phyloP scores from a whole-genome alignment of 1,139 yeast species.

The Yamadazyma atmosphaerica region DNA sequence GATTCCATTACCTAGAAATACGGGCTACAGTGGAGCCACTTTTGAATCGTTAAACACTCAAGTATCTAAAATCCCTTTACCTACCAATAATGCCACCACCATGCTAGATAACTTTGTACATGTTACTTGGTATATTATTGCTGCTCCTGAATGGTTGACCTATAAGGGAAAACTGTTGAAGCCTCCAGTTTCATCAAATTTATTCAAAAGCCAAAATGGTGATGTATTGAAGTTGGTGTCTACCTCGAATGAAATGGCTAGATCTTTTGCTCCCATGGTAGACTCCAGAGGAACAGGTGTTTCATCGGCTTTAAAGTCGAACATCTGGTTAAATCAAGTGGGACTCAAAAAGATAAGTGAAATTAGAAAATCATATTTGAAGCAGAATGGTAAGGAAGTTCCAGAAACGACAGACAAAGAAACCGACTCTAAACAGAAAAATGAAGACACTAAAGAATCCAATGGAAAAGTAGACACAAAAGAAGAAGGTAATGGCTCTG shows the following conservation, averaged over 20 bases:
- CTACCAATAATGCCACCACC: constrained; percentile 64
- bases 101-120: constrained; percentile 73
- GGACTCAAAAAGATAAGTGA: constrained; percentile 55
- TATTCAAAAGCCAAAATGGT: constrained; percentile 19
- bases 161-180: constrained; percentile 38
- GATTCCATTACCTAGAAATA: constrained; percentile 47
- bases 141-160: constrained; percentile 79
- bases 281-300: constrained; percentile 74
- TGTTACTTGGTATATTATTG: constrained; percentile 84
- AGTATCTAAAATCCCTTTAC: constrained; percentile 49
- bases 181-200: constrained; percentile 26
- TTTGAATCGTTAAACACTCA: constrained; percentile 54
- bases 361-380: constrained; percentile 28
- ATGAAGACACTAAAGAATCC: constrained; percentile 12
- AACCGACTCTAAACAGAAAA: constrained; percentile 7
- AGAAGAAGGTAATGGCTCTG: constrained; percentile 6
- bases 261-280: constrained; percentile 75
- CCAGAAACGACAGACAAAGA: too few species aligned
- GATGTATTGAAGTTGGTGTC: constrained; percentile 19
- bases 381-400: constrained; percentile 17
- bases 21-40: constrained; percentile 21
- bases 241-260: constrained; percentile 45
- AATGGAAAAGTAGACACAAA: constrained; percentile 5
- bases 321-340: constrained; percentile 77
- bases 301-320: constrained; percentile 60